Evolutionary conservation across 2,329 filamentous ascomycete genomes (phyloP), one percentile per base, ranked within the genome.

Genomic region (Lecanicillium sp.): DNA sequence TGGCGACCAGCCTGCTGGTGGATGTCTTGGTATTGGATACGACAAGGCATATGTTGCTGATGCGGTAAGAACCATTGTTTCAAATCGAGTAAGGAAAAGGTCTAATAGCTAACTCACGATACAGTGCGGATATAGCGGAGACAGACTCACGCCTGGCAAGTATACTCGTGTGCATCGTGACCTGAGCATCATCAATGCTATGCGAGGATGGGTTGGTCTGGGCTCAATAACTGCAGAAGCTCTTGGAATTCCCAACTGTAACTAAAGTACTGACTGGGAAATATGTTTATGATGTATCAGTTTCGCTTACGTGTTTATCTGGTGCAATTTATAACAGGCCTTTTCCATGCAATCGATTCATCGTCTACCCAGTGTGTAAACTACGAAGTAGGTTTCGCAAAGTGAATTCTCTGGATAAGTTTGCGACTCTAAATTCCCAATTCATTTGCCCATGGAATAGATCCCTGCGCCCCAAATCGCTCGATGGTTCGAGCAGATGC

Each of bases 91-190:
- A 9, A 20, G 18, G 22, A 7, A 11, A 20, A 18, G 12, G n/a
- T n/a, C 3, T 9, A 25, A 7, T 16, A 6, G 15, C 13, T 29
- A 22, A 38, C 27, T 22, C 19, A 6, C 5, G 9, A 19, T 13
- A 8, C 17, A 38, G 35, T 38, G 35, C 28, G 35, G 35, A 5
- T 38, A 38, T 14, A 19, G 35, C 8, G 29, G 29, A 3, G 35
- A 29, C n/a, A 15, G 28, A 5, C 27, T 38, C 3, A 38, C 35
- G 2, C 4, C 35, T n/a, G 35, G 35, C 13, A 38, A 38, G 19
- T 38, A 38, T 22, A 38, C 35, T 9, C 15, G 35, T 11, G 35
- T 38, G n/a, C 35, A 38, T 25, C 35, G 35, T 16, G 35, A 38
- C 22, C 14, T 38, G 27, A 19, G 15, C 27, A 38, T 38, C 25